Evolutionary conservation across 768 basidiomycete genomes (phyloP).

Genomic region (Hericium rajendrae): DNA sequence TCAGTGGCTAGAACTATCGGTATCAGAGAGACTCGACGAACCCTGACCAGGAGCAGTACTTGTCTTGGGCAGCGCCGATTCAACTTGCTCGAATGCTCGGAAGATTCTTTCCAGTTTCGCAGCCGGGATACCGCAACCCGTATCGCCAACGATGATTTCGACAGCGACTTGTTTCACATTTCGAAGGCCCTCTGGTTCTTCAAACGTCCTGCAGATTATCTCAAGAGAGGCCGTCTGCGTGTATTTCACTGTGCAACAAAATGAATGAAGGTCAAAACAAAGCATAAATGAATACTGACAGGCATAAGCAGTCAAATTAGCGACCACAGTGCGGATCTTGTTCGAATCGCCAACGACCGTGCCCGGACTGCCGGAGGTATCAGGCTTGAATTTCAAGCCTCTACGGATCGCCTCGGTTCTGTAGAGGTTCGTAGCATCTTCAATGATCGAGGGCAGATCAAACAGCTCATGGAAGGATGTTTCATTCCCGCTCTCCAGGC

Average conservation of each 20-base stretch:
- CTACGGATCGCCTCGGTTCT: conserved; percentile 55
- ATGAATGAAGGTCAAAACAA: neutral
- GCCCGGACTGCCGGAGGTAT: conserved; percentile 44
- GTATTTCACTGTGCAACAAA: conserved; percentile 48
- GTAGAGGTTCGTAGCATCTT: conserved; percentile 55
- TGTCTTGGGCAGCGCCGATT: conserved; percentile 34
- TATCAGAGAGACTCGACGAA: conserved; percentile 15
- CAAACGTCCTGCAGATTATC: conserved; percentile 43
- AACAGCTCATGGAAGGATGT: conserved; percentile 73
- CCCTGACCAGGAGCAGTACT: conserved; percentile 36
- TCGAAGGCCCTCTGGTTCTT: conserved; percentile 42
- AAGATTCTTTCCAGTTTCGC: conserved; percentile 69
- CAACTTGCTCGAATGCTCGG: conserved; percentile 72
- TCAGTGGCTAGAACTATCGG: neutral
- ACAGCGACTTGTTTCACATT: conserved; percentile 40
- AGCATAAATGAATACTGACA: conserved; percentile 29
- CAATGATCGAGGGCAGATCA: conserved; percentile 48
- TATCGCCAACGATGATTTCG: conserved; percentile 64
- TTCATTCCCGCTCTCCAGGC: conserved; percentile 66
- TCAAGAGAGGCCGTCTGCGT: conserved; percentile 52
- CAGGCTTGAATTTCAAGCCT: conserved; percentile 47
- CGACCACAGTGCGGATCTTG: conserved; percentile 68
- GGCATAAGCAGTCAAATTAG: conserved; percentile 71
- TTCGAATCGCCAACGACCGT: conserved; percentile 60
- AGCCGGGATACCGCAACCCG: conserved; percentile 59